Evolutionary conservation across 176 grass and related monocot species (phyloP).

Genomic region (Oryza brachyantha): DNA sequence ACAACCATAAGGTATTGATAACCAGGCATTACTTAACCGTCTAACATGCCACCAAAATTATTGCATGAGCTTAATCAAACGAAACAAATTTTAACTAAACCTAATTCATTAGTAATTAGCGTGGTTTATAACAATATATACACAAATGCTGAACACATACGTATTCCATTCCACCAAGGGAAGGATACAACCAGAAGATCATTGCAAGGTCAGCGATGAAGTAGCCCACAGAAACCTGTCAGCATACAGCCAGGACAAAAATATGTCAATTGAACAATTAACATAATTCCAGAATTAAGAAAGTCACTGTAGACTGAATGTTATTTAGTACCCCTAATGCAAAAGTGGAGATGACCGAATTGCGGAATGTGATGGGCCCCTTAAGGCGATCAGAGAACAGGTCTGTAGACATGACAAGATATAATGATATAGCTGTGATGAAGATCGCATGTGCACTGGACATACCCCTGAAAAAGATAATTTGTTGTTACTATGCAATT

Average conservation of each 20-base stretch:
- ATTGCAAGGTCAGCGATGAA: conserved; percentile 87
- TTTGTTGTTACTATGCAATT: conserved; percentile 26
- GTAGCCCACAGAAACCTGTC: conserved; percentile 90
- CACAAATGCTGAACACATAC: conserved; percentile 44
- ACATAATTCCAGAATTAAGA: conserved; percentile 11
- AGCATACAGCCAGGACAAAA: conserved; percentile 30
- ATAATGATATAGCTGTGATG: conserved; percentile 75
- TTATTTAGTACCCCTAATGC: conserved; percentile 68
- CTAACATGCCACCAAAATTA: background rate
- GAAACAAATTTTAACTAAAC: conserved; percentile 10
- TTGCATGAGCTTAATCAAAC: background rate
- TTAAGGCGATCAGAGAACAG: conserved; percentile 71
- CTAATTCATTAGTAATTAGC: conserved; percentile 5
- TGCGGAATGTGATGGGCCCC: conserved; percentile 70
- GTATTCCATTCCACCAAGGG: conserved; percentile 97
- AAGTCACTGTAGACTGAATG: background rate
- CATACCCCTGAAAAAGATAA: conserved; percentile 86
- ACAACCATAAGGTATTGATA: conserved; percentile 22
- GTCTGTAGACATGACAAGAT: conserved; percentile 70
- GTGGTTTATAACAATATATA: background rate
- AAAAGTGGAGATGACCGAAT: conserved; percentile 74
- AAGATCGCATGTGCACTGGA: conserved; percentile 83
- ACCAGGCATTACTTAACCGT: conserved; percentile 8
- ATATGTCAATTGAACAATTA: conserved; percentile 26
- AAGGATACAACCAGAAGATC: conserved; percentile 95